Evolutionary conservation across 768 basidiomycete species (phyloP).

Genomic region (Suillus ampliporus): DNA sequence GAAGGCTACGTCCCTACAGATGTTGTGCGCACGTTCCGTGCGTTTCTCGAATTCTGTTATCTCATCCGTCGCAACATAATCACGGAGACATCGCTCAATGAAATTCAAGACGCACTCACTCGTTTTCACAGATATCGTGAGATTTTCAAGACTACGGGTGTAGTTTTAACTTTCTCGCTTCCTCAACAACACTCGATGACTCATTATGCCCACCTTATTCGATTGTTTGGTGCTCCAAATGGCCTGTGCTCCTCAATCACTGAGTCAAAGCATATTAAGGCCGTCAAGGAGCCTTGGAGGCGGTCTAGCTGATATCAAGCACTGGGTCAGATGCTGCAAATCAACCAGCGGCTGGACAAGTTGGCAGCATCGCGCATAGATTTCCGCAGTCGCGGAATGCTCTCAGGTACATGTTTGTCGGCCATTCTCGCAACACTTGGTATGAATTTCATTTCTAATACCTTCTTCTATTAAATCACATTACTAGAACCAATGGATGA

Average conservation of each 20-base stretch:
- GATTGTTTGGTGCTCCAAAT: conserved; percentile 37
- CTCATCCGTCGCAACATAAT: conserved; percentile 25
- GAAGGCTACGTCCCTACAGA: conserved; percentile 34
- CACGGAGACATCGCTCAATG: conserved; percentile 23
- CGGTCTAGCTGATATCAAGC: conserved; percentile 32
- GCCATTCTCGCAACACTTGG: too few relatives aligned
- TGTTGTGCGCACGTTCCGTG: conserved; percentile 29
- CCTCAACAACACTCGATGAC: conserved; percentile 37
- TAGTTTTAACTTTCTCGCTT: conserved; percentile 27
- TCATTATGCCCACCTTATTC: conserved; percentile 32
- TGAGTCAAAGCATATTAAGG: conserved; percentile 41
- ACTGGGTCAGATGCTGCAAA: conserved; percentile 37
- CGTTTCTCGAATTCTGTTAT: conserved; percentile 40
- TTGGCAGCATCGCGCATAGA: conserved; percentile 23
- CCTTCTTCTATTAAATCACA: too few relatives aligned
- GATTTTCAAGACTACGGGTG: too few relatives aligned
- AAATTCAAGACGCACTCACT: conserved; percentile 24
- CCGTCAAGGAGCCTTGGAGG: conserved; percentile 41
- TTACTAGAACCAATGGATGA: too few relatives aligned
- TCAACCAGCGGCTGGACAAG: conserved; percentile 31
- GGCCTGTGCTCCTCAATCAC: conserved; percentile 44
- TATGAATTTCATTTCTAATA: too few relatives aligned
- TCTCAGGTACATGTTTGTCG: conserved; percentile 14
- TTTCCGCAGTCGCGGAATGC: conserved; percentile 28
- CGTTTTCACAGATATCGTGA: conserved; percentile 19